Percentiles rank a stretch among this genome's conserved stretches.
These are phyloP conservation scores for Apophysomyces variabilis DNA, from an alignment of 371 early-diverging fungal species.

Conservation along the genomic window DNA sequence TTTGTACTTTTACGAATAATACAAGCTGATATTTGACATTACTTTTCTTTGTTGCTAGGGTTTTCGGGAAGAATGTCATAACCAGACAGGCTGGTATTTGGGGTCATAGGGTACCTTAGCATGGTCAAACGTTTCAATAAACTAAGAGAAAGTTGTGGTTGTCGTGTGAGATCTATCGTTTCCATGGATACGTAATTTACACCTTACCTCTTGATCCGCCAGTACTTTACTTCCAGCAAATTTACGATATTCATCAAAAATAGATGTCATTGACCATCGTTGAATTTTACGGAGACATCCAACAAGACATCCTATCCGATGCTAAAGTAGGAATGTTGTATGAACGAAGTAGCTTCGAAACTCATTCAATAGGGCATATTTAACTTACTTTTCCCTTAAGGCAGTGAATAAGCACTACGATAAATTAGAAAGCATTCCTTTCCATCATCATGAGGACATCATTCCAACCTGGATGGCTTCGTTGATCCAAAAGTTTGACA, in stretches of 20 bases:
- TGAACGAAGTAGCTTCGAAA: neutral
- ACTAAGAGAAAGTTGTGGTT: constrained; percentile 33
- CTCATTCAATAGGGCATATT: too few species aligned
- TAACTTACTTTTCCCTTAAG: constrained; percentile 85
- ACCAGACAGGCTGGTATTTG: constrained; percentile 60
- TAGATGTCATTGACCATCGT: constrained; percentile 93
- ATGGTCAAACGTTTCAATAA: constrained; percentile 76
- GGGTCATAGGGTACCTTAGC: constrained; percentile 57
- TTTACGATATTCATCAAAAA: constrained; percentile 94
- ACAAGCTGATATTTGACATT: neutral
- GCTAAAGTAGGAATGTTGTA: constrained; percentile 42
- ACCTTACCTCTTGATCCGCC: constrained; percentile 90
- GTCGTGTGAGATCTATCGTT: neutral
- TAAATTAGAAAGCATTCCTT: neutral
- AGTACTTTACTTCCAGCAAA: constrained; percentile 92
- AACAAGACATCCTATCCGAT: constrained; percentile 92
- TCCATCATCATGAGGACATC: neutral
- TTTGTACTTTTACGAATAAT: constrained; percentile 5
- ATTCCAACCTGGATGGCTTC: constrained; percentile 74
- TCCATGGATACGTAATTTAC: neutral
- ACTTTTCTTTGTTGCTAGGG: neutral
- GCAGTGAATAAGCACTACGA: constrained; percentile 83
- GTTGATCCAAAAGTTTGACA: constrained; percentile 73
- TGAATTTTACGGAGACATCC: constrained; percentile 94
- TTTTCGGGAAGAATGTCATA: constrained; percentile 15